Conservation (phyloP, 805 yeast species). For the Maudiozyma pseudohumilis region DNA sequence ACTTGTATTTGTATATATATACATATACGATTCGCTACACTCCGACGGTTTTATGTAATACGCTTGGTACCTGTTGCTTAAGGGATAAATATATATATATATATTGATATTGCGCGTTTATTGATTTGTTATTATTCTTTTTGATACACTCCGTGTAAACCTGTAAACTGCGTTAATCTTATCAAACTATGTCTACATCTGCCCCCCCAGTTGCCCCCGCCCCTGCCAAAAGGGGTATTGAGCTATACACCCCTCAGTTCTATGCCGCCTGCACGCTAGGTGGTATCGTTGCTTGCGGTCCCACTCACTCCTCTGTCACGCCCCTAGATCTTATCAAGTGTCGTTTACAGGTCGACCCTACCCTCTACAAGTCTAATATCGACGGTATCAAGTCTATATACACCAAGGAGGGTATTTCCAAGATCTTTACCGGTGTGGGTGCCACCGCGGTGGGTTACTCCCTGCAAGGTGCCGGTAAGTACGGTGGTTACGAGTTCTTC, state of each 20-base stretch:
- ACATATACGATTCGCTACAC: no score
- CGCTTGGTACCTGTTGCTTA: no score
- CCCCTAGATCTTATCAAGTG: slow-evolving; percentile 92
- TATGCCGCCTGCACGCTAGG: slow-evolving; percentile 45
- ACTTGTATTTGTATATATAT: no score
- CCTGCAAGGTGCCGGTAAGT: slow-evolving; percentile 94
- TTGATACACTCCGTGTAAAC: no score
- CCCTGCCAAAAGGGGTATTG: slow-evolving; percentile 8
- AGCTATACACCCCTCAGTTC: slow-evolving; percentile 21
- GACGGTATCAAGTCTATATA: slow-evolving; percentile 77
- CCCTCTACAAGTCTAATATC: slow-evolving; percentile 61
- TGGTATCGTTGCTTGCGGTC: slow-evolving; percentile 82
- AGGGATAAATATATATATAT: no score
- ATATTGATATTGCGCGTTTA: no score
- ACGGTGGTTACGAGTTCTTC: slow-evolving; percentile 89
- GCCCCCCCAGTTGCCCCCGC: not conserved
- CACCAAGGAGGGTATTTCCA: slow-evolving; percentile 61
- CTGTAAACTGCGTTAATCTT: no score
- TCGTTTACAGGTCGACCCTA: slow-evolving; percentile 77
- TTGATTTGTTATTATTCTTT: no score
- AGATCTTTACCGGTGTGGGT: slow-evolving; percentile 78
- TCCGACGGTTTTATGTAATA: no score
- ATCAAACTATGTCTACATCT: not conserved
- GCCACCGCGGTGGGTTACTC: slow-evolving; percentile 92
- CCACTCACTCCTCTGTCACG: slow-evolving; percentile 88